Evolutionary conservation across 345 rosid genomes (phyloP), one percentile per base, ranked within the genome.

Genomic region (Rhizophora mangle): DNA sequence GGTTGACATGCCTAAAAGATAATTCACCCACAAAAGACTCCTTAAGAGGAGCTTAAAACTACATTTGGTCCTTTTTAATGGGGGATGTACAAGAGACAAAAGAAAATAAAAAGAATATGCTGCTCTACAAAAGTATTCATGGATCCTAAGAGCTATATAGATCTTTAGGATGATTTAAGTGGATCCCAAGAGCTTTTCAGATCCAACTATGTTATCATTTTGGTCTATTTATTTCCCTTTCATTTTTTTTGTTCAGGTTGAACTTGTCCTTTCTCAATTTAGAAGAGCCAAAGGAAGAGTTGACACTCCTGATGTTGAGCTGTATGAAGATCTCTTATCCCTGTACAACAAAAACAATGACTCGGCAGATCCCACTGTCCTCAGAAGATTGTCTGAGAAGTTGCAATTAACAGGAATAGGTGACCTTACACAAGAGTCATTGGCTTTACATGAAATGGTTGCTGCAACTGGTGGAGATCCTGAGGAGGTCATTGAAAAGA

Each of bases 401-500:
- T 76, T 95, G 63, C 89, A 92, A 26, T 75, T 92, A 75, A 77
- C 78, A 80, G 96, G 89, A 74, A 84, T 95, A 74, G 78, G 78
- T 62, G 91, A 95, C 68, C 84, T 95, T 66, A 87, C 83, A n/a
- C 93, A 88, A 82, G 99, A 95, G 80, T 95, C 99, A 37, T 75
- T 95, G 68, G 99, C 96, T 51, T 78, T 95, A 66, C 96, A 86
- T 72, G 96, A 89, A 81, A 84, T 92, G 93, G 96, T 92, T 82
- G 72, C 84, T 81, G 74, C 78, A 19, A 80, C 73, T 24, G 88
- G 83, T 46, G 93, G 91, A 71, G 97, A 95, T 51, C 93, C 90
- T 6, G 91, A 80, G 66, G 89, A 85, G 80, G 83, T 76, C 76
- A 85, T 95, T 62, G 99, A 95, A 82, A 90, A 82, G 83, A 90